These are phyloP conservation scores for Trametes gibbosa DNA, from an alignment of 768 basidiomycete species.

Conservation along the genomic window DNA sequence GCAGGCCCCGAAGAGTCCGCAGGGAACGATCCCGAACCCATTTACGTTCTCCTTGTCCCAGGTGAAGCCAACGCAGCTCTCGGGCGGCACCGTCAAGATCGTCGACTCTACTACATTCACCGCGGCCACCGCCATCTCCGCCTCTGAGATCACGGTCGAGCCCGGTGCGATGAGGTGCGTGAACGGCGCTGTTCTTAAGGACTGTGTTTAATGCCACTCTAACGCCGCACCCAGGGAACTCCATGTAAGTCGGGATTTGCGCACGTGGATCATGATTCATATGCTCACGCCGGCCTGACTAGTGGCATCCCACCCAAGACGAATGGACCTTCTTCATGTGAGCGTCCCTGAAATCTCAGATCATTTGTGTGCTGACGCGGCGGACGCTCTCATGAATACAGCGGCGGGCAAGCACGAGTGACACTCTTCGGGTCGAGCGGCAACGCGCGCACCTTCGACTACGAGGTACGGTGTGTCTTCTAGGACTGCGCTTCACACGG, in stretches of 20 bases:
- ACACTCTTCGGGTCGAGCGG: conserved; percentile 40
- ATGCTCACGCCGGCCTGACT: conserved; percentile 10
- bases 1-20: conserved; percentile 37
- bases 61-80: conserved; percentile 40
- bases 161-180: conserved; percentile 57
- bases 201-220: conserved; percentile 7
- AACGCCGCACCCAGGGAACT: conserved; percentile 41
- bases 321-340: conserved; percentile 63
- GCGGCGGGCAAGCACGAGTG: conserved; percentile 40
- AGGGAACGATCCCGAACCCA: conserved; percentile 41
- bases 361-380: neutral
- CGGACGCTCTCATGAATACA: conserved; percentile 16
- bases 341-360: conserved; percentile 22
- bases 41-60: conserved; percentile 48
- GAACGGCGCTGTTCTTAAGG: neutral
- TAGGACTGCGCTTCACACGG: neutral
- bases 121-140: conserved; percentile 46
- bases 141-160: conserved; percentile 53
- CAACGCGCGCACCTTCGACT: conserved; percentile 45
- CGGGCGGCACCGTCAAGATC: conserved; percentile 51
- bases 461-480: conserved; percentile 32
- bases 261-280: neutral
- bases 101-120: conserved; percentile 50
- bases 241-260: conserved; percentile 39
- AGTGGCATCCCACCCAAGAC: conserved; percentile 69